These are phyloP conservation scores for Globisporangium lucens DNA, from an alignment of 352 stramenopile genomes.

Conservation along the genomic window DNA sequence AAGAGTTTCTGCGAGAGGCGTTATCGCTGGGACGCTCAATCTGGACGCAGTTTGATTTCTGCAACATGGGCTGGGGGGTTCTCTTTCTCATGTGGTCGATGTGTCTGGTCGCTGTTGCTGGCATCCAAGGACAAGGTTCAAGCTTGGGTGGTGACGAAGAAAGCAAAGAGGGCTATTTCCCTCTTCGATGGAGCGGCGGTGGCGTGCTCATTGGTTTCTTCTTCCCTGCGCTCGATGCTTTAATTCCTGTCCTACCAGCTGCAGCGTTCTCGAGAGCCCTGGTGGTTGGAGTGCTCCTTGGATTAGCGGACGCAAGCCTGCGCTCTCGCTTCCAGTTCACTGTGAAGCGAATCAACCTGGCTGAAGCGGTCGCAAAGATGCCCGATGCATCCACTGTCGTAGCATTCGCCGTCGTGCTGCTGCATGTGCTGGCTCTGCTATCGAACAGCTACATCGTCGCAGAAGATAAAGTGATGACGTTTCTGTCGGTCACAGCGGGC, in stretches of 20 bases:
- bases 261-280: constrained; percentile 11
- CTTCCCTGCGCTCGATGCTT: constrained; percentile 6
- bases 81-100: constrained; percentile 44
- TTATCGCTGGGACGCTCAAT: constrained; percentile 66
- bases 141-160: neutral
- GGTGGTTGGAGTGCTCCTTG: constrained; percentile 6
- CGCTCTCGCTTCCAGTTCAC: neutral
- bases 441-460: constrained; percentile 89
- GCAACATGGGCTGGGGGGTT: constrained; percentile 68
- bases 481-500: constrained; percentile 52
- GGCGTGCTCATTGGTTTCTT: constrained; percentile 10
- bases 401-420: constrained; percentile 39
- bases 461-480: constrained; percentile 67
- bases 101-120: constrained; percentile 16
- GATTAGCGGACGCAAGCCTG: constrained; percentile 7
- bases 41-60: constrained; percentile 88
- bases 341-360: neutral
- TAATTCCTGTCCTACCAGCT: constrained; percentile 14
- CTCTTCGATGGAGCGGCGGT: neutral
- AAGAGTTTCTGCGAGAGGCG: constrained; percentile 64
- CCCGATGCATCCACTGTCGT: constrained; percentile 25
- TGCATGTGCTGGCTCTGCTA: constrained; percentile 63
- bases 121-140: neutral
- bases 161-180: constrained; percentile 1
- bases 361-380: neutral